A percentile compares a stretch with the other conserved stretches of the same genome.
Conservation (phyloP, 2,329 filamentous ascomycete species). For the Monilinia aucupariae region DNA sequence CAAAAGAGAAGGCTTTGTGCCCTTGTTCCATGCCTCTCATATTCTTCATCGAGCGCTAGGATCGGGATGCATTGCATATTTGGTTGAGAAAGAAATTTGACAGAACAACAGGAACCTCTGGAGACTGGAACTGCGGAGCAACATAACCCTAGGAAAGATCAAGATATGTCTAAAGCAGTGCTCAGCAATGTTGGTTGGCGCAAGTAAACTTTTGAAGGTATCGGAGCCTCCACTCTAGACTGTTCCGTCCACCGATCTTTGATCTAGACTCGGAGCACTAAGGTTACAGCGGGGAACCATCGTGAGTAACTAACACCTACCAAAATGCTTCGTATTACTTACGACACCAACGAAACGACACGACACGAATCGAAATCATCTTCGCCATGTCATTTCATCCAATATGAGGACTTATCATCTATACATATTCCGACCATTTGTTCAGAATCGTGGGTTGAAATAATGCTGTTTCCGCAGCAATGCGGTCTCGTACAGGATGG, state of each 20-base stretch:
- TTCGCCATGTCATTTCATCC: background rate
- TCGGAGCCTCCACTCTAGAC: background rate
- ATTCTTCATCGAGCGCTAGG: background rate
- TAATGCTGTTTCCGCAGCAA: slow-evolving; percentile 24
- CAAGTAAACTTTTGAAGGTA: background rate
- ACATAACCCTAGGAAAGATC: too few species aligned
- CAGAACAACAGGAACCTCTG: too few species aligned
- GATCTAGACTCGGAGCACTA: background rate
- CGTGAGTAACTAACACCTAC: background rate
- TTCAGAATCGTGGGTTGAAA: slow-evolving; percentile 3
- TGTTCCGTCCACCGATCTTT: background rate
- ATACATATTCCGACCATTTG: background rate
- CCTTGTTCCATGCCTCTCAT: background rate
- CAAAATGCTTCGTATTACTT: background rate
- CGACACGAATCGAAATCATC: background rate
- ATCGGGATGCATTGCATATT: background rate
- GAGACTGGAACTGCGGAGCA: background rate
- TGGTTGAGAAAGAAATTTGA: background rate
- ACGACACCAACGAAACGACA: background rate
- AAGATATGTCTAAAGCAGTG: too few species aligned
- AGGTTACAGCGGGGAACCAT: slow-evolving; percentile 6
- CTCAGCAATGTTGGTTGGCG: background rate
- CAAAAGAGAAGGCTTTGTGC: too few species aligned
- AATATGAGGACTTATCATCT: background rate
- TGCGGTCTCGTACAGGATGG: slow-evolving; percentile 38